phyloP scores from a whole-genome alignment of 768 basidiomycete species.

The Boletus vermiculosoides region DNA sequence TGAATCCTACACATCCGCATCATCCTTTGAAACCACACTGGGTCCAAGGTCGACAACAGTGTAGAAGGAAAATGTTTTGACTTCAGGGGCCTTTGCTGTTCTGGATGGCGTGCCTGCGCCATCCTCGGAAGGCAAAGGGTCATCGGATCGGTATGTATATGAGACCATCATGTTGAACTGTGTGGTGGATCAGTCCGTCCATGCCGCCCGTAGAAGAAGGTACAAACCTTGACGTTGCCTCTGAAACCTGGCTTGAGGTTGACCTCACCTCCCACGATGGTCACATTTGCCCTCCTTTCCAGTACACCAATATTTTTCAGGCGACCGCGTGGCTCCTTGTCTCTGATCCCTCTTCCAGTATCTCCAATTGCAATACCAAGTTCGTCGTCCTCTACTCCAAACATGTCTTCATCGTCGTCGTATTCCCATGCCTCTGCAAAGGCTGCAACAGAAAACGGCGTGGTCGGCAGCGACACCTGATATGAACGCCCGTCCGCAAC shows the following conservation, averaged over 20 bases:
- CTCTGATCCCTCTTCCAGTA: slow-evolving; percentile 41
- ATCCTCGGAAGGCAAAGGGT: slow-evolving; percentile 65
- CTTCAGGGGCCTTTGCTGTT: slow-evolving; percentile 58
- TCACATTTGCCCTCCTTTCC: slow-evolving; percentile 88
- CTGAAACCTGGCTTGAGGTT: slow-evolving; percentile 76
- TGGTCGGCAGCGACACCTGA: slow-evolving; percentile 74
- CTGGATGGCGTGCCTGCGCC: slow-evolving; percentile 48
- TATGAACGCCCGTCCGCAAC: slow-evolving; percentile 49
- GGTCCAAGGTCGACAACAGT: slow-evolving; percentile 77
- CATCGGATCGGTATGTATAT: slow-evolving; percentile 93
- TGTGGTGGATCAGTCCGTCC: slow-evolving; percentile 1
- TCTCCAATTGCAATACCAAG: slow-evolving; percentile 32
- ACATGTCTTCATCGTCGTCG: slow-evolving; percentile 89
- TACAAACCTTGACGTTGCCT: slow-evolving; percentile 74
- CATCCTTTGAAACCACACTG: slow-evolving; percentile 63
- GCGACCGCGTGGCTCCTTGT: slow-evolving; percentile 46
- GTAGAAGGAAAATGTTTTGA: slow-evolving; percentile 89
- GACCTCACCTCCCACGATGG: slow-evolving; percentile 85
- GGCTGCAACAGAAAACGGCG: slow-evolving; percentile 79
- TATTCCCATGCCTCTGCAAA: slow-evolving; percentile 99
- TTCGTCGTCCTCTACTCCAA: slow-evolving; percentile 47
- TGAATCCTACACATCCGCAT: slow-evolving; percentile 25
- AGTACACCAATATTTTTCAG: slow-evolving; percentile 72
- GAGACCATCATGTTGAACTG: slow-evolving; percentile 95
- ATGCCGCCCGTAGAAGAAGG: not conserved